These are phyloP conservation scores for Penicillium maclennaniae DNA, from an alignment of 495 filamentous ascomycete species.

Conservation along the genomic window DNA sequence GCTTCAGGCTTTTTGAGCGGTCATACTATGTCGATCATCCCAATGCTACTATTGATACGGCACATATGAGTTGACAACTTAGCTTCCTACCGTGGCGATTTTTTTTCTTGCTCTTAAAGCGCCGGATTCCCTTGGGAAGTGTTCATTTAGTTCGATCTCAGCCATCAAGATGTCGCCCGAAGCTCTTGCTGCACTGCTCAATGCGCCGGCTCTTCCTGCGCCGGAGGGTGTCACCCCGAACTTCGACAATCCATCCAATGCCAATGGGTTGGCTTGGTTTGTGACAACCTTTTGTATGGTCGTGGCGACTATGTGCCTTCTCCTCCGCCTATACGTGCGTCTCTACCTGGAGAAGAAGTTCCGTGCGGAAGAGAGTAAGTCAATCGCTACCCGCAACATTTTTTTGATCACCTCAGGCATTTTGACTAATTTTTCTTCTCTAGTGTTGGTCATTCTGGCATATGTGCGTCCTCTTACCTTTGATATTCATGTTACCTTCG, in stretches of 20 bases:
- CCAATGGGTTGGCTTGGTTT: conserved; percentile 22
- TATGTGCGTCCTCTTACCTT: background rate
- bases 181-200: conserved; percentile 8
- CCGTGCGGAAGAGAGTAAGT: conserved; percentile 19
- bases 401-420: background rate
- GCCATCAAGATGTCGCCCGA: conserved; percentile 8
- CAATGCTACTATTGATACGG: background rate
- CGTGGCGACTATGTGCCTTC: conserved; percentile 16
- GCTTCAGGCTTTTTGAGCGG: background rate
- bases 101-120: background rate
- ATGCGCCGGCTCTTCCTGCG: conserved; percentile 14
- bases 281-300: conserved; percentile 19
- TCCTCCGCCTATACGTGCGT: conserved; percentile 11
- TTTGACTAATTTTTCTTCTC: background rate
- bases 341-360: conserved; percentile 14
- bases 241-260: conserved; percentile 30
- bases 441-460: background rate
- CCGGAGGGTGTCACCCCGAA: conserved; percentile 21
- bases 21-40: background rate
- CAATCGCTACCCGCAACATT: background rate
- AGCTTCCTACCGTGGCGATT: background rate
- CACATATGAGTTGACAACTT: background rate
- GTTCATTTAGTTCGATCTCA: background rate
- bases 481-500: background rate
- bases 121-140: background rate